Conservation (phyloP, 2,329 filamentous ascomycete species). For the Akanthomyces uredinophilus region DNA sequence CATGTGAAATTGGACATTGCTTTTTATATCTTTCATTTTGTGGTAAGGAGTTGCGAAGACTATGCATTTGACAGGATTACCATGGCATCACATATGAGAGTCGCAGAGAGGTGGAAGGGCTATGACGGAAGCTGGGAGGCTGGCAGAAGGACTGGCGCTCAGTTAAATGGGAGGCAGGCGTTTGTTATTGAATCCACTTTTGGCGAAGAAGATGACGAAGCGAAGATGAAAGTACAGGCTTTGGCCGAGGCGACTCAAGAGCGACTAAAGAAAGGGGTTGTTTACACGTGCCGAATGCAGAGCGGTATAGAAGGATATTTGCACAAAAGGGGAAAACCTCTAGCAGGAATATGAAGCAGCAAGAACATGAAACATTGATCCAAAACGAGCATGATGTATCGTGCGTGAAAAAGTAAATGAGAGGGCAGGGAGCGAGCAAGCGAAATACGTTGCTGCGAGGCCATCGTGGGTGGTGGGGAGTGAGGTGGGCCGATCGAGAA, state of each 20-base stretch:
- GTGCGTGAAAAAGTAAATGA: background rate
- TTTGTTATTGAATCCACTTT: constrained; percentile 9
- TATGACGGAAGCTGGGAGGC: background rate
- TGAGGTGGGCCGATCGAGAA: background rate
- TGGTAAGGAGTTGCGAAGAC: constrained; percentile 12
- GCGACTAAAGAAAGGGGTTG: background rate
- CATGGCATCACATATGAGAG: constrained; percentile 8
- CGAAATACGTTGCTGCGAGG: background rate
- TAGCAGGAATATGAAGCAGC: constrained; percentile 14
- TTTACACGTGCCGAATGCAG: background rate
- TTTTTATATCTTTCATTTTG: constrained; percentile 12
- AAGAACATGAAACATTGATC: constrained; percentile 16
- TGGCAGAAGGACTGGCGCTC: constrained; percentile 11
- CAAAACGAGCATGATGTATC: background rate
- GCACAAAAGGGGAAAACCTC: background rate
- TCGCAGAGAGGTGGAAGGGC: background rate
- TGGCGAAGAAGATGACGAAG: background rate
- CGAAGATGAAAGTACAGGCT: background rate
- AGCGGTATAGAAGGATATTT: constrained; percentile 14
- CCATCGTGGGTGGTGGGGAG: background rate
- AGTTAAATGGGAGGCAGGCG: constrained; percentile 11
- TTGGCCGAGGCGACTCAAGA: constrained; percentile 2
- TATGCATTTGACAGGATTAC: constrained; percentile 13
- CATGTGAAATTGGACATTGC: constrained; percentile 14
- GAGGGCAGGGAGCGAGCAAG: background rate